These are phyloP conservation scores for Globisporangium alternatum DNA, from an alignment of 352 stramenopile species.

Conservation along the genomic window DNA sequence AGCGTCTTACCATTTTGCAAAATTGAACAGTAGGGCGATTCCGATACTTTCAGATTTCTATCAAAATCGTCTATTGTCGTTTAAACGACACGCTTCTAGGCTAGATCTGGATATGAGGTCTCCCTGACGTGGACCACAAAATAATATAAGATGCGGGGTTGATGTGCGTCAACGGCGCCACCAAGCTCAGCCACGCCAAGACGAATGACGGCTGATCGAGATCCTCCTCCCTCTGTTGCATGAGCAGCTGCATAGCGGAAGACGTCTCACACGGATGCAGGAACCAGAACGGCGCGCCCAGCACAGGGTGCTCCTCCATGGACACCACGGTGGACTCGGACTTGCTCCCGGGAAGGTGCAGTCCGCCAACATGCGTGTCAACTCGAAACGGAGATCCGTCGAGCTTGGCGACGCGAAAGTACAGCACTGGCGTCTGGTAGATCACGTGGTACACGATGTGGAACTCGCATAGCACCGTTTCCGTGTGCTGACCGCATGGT, in stretches of 20 bases:
- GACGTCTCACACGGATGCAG: conserved; percentile 80
- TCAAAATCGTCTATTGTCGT: no score
- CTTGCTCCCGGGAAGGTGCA: conserved; percentile 39
- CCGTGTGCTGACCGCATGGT: neutral
- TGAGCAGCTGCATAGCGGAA: conserved; percentile 58
- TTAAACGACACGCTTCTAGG: no score
- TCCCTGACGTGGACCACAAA: no score
- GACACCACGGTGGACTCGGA: conserved; percentile 35
- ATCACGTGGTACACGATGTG: conserved; percentile 81
- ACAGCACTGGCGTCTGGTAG: conserved; percentile 75
- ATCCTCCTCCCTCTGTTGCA: conserved; percentile 11
- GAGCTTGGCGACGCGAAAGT: conserved; percentile 43
- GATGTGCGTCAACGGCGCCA: conserved; percentile 61
- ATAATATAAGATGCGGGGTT: neutral
- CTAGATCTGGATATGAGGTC: no score
- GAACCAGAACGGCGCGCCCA: conserved; percentile 66
- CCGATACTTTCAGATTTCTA: no score
- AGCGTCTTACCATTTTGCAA: no score
- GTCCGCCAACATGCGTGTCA: conserved; percentile 18
- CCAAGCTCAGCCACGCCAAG: conserved; percentile 71
- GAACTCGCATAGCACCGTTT: conserved; percentile 61
- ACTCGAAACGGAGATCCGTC: conserved; percentile 36
- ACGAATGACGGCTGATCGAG: conserved; percentile 36
- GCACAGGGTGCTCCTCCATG: conserved; percentile 69
- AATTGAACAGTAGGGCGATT: no score